These are phyloP conservation scores for Penicillium taxi DNA, from an alignment of 495 filamentous ascomycete species.

Conservation along the genomic window DNA sequence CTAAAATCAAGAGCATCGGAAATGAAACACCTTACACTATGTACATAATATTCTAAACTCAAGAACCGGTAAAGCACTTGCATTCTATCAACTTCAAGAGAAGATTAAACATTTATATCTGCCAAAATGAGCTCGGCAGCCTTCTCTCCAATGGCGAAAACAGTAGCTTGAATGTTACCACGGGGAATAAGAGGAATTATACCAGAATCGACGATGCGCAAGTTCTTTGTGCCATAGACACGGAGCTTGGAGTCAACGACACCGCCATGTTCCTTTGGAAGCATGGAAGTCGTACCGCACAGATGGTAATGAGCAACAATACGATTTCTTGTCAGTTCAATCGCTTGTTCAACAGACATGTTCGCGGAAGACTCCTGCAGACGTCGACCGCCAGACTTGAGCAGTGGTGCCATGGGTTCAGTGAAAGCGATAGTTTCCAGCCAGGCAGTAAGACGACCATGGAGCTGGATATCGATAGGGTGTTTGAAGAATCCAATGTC, in stretches of 20 bases:
- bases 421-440: conserved; percentile 23
- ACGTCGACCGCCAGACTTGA: conserved; percentile 7
- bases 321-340: not conserved
- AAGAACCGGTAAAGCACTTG: no score
- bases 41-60: no score
- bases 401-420: conserved; percentile 26
- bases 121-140: conserved; percentile 39
- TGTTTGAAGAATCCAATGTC: conserved; percentile 20
- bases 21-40: no score
- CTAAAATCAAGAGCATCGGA: no score
- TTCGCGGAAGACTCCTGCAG: conserved; percentile 14
- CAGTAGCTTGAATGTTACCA: conserved; percentile 41
- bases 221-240: conserved; percentile 40
- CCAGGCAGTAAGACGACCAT: conserved; percentile 17
- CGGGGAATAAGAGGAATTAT: conserved; percentile 43
- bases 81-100: no score
- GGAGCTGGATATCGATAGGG: conserved; percentile 23
- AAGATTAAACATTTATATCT: conserved; percentile 1
- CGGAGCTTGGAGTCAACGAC: conserved; percentile 42
- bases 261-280: conserved; percentile 34
- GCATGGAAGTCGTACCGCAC: conserved; percentile 42
- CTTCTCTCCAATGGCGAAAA: conserved; percentile 51
- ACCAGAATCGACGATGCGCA: conserved; percentile 48
- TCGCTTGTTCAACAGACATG: conserved; percentile 5
- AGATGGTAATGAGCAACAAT: conserved; percentile 17